Percentiles rank a stretch among this genome's conserved stretches.
Conservation (phyloP, 805 yeast genomes). For the Tetrapisispora iriomotensis region DNA sequence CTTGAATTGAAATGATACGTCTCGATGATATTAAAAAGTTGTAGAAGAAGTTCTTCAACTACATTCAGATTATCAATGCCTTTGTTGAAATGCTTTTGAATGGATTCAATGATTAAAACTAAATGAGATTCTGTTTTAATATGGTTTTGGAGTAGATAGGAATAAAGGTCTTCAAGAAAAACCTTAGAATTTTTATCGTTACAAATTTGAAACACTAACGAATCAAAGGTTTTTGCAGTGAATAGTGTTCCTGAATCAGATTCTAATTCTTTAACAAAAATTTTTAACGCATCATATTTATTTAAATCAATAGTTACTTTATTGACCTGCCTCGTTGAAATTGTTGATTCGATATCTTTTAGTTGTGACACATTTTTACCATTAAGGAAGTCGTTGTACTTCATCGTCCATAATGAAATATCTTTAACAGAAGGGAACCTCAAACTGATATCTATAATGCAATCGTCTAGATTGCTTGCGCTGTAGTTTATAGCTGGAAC, state of each 20-base stretch:
- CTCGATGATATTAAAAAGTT: neutral
- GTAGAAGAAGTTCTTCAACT: slow-evolving; percentile 9
- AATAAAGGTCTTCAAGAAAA: slow-evolving; percentile 31
- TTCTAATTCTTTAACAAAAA: slow-evolving; percentile 2
- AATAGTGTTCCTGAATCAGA: neutral
- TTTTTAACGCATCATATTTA: neutral
- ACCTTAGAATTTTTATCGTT: slow-evolving; percentile 6
- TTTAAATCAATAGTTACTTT: neutral
- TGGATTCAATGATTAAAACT: slow-evolving; percentile 11
- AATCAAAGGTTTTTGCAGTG: neutral
- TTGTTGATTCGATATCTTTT: neutral
- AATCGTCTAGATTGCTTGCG: slow-evolving; percentile 2
- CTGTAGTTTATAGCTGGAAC: slow-evolving; percentile 12
- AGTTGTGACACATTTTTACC: too few relatives aligned
- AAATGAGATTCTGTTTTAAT: slow-evolving; percentile 9
- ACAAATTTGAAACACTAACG: slow-evolving; percentile 2
- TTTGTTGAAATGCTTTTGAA: slow-evolving; percentile 10
- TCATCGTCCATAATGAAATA: slow-evolving; percentile 15
- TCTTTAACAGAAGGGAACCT: slow-evolving; percentile 11
- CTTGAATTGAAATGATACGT: neutral
- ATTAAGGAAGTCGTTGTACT: slow-evolving; percentile 1
- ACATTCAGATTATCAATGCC: slow-evolving; percentile 15
- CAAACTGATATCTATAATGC: slow-evolving; percentile 7
- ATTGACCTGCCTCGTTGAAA: neutral
- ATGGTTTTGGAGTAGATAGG: slow-evolving; percentile 18